Percentiles rank a stretch among this genome's conserved stretches.
Conservation (phyloP, 352 stramenopile species). For the Blastocystis sp. region DNA sequence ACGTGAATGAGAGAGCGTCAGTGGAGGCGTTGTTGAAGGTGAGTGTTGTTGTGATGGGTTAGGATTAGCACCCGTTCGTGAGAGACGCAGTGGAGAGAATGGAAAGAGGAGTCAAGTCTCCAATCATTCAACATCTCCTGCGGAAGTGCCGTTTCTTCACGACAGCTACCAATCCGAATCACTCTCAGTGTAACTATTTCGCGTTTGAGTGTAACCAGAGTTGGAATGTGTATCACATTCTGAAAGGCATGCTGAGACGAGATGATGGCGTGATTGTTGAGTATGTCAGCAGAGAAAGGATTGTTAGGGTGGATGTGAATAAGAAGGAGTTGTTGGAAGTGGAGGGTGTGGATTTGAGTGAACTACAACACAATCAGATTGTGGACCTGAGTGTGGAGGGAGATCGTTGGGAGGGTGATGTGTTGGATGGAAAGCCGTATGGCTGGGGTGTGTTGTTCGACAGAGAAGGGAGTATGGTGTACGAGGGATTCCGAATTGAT, state of each 20-base stretch:
- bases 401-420: conserved; percentile 39
- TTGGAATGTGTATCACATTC: neutral
- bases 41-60: neutral
- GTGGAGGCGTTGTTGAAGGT: neutral
- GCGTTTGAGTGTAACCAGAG: neutral
- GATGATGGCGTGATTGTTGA: neutral
- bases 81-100: neutral
- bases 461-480: neutral
- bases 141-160: neutral
- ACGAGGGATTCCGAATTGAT: conserved; percentile 22
- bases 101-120: neutral
- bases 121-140: neutral
- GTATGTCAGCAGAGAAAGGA: neutral
- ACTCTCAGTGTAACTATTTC: no score
- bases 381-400: neutral
- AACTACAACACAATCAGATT: neutral
- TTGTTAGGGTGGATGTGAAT: neutral
- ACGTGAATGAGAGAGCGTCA: neutral
- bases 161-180: neutral
- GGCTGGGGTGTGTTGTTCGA: conserved; percentile 37
- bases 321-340: conserved; percentile 1
- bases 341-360: neutral
- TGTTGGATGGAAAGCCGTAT: neutral
- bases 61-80: neutral
- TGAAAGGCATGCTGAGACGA: neutral